Percentiles rank a stretch among this genome's conserved stretches.
Conservation (phyloP, 208 protist species). For the Willaertia magna region DNA sequence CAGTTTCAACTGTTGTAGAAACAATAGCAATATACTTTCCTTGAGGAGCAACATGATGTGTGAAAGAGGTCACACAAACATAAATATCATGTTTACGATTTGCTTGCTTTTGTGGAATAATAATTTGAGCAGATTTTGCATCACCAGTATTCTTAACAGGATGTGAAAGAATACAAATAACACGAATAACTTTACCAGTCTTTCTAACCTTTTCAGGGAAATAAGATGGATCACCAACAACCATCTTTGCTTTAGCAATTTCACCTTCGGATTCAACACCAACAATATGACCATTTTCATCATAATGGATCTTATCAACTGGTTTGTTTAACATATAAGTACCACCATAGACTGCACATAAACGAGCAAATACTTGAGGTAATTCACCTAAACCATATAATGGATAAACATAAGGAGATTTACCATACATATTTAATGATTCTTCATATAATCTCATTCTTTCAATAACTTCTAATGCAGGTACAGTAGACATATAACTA, state of each 20-base stretch:
- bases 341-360: constrained; percentile 82
- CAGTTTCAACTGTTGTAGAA: constrained; percentile 88
- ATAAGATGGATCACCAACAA: constrained; percentile 97
- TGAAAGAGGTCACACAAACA: constrained; percentile 72
- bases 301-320: constrained; percentile 87
- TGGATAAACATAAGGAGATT: constrained; percentile 98
- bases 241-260: constrained; percentile 65
- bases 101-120: constrained; percentile 89
- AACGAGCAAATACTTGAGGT: constrained; percentile 91
- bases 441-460: constrained; percentile 86
- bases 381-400: constrained; percentile 98
- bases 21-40: constrained; percentile 94
- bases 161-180: constrained; percentile 91
- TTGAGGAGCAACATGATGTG: constrained; percentile 86
- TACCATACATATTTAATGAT: constrained; percentile 79
- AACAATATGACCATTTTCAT: constrained; percentile 73
- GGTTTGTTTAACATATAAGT: constrained; percentile 98
- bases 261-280: constrained; percentile 77
- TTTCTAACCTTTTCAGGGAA: constrained; percentile 85
- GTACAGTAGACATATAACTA: constrained; percentile 70
- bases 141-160: constrained; percentile 64
- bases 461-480: constrained; percentile 77
- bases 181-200: constrained; percentile 82
- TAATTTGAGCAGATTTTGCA: constrained; percentile 83
- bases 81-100: constrained; percentile 93